Percentiles rank a stretch among this genome's conserved stretches.
Evolutionary conservation across 805 yeast species (phyloP).

Genomic region (Pichia exigua): DNA sequence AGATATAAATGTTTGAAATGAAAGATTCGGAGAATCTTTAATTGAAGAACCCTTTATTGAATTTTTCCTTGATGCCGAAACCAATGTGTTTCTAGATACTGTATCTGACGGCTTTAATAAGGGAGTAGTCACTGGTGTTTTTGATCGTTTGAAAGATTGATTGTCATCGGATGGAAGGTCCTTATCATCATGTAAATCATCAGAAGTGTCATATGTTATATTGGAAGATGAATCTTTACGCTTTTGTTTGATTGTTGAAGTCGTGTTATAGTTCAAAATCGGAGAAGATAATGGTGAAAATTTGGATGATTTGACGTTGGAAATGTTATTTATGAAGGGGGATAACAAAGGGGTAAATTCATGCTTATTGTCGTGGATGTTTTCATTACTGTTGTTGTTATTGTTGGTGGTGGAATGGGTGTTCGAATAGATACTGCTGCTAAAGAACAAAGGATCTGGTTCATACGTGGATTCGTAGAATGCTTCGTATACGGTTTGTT

Average conservation of each 20-base stretch:
- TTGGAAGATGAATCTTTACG: constrained; percentile 7
- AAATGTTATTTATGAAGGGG: constrained; percentile 43
- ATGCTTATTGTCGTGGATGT: background rate
- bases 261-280: constrained; percentile 35
- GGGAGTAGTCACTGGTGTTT: constrained; percentile 35
- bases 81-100: background rate
- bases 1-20: constrained; percentile 4
- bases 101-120: constrained; percentile 19
- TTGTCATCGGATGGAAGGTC: background rate
- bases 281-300: constrained; percentile 59
- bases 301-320: constrained; percentile 7
- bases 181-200: background rate
- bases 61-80: background rate
- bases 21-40: background rate
- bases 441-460: too few species aligned
- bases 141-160: constrained; percentile 25
- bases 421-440: too few species aligned
- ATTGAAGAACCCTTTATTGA: background rate
- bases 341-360: constrained; percentile 63
- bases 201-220: constrained; percentile 3
- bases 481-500: too few species aligned
- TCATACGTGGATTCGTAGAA: too few species aligned
- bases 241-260: constrained; percentile 14
- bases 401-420: background rate
- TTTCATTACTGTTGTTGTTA: background rate